Evolutionary conservation across 306 rosid species (phyloP), one percentile per base, ranked within the genome.

Genomic region (Prunus davidiana): DNA sequence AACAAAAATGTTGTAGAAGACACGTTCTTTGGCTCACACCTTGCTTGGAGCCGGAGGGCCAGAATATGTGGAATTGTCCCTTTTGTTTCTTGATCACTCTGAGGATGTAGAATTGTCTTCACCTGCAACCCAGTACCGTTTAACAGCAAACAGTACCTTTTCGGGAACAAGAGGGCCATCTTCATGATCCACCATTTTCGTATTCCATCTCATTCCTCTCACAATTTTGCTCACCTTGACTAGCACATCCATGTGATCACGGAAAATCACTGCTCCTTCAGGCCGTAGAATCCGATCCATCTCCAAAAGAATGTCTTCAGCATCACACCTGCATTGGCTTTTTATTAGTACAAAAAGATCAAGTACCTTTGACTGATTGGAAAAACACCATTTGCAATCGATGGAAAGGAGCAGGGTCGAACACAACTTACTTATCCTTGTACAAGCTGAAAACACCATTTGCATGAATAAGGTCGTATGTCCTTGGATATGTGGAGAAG

Each of bases 401-500:
- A 43, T 41, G 45, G 55, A 10, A 51, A 55, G 49, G 58, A 32
- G 1, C 22, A 64, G 34, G 9, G 18, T 78, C 11, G 47, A 43
- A 80, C 19, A 61, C 6, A 9, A 79, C 88, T 76, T 79, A 92
- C 97, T 50, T 84, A 56, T 86, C 80, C 84, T 84, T 83, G 88
- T 92, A 90, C 79, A 90, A 78, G 91, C 89, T 87, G 91, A 92
- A 92, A 74, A 92, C 52, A 46, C 87, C 92, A 83, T 87, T 81
- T 57, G 96, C 93, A 75, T 92, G 97, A 79, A 92, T 92, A 64
- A 90, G 92, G 81, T 90, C 97, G 67, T 90, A 92, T 13, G 97
- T 90, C 82, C 97, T 86, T n/a, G 96, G 97, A 88, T 92, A 92
- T 24, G 97, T 90, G 64, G 97, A 92, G 83, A 90, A 92, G 64